Percentiles rank a stretch among this genome's conserved stretches.
phyloP scores from a whole-genome alignment of 768 basidiomycete species.

The Leucosporidium scottii region DNA sequence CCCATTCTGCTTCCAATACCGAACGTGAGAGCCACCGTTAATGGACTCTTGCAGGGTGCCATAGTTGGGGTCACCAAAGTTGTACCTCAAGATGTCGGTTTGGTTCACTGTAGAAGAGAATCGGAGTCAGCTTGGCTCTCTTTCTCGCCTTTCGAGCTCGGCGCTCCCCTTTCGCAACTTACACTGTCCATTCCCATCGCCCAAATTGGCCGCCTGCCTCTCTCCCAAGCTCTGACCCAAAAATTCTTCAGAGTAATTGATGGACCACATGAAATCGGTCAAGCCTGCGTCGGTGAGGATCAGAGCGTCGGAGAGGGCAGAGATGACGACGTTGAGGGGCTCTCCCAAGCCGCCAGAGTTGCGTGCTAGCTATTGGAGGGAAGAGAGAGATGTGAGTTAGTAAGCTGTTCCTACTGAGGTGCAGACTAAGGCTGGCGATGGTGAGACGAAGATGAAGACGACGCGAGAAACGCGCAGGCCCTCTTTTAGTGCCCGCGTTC shows the following conservation, averaged over 20 bases:
- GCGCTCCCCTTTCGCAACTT: slow-evolving; percentile 41
- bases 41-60: slow-evolving; percentile 82
- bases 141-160: background rate
- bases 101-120: slow-evolving; percentile 56
- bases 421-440: background rate
- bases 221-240: slow-evolving; percentile 70
- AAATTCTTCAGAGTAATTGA: slow-evolving; percentile 70
- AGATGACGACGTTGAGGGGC: slow-evolving; percentile 75
- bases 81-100: slow-evolving; percentile 73
- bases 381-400: background rate
- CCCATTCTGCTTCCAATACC: slow-evolving; percentile 82
- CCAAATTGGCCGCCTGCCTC: slow-evolving; percentile 66
- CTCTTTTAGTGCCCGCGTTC: too few relatives aligned
- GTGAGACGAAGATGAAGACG: slow-evolving; percentile 47
- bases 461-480: slow-evolving; percentile 7
- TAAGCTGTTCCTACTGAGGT: background rate
- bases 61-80: slow-evolving; percentile 71
- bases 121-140: slow-evolving; percentile 1
- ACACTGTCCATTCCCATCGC: slow-evolving; percentile 72
- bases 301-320: slow-evolving; percentile 61
- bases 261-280: slow-evolving; percentile 53
- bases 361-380: slow-evolving; percentile 1
- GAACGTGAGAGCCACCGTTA: slow-evolving; percentile 77
- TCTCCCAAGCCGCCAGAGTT: slow-evolving; percentile 68
- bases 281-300: slow-evolving; percentile 48